Conservation (phyloP, 2,329 filamentous ascomycete genomes). For the Pyrenochaeta sp. region DNA sequence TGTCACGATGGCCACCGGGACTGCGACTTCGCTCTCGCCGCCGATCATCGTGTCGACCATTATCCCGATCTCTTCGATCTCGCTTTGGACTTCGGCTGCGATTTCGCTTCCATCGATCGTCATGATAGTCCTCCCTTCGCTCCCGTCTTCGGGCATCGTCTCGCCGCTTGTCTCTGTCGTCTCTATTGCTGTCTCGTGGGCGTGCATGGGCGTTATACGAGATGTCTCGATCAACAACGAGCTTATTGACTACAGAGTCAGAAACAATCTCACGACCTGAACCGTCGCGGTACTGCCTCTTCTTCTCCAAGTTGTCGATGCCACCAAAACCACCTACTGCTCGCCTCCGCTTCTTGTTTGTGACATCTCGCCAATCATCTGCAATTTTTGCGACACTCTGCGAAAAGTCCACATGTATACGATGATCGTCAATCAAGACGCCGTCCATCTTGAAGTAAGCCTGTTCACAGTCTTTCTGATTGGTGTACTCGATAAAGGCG, state of each 20-base stretch:
- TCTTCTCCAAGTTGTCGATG: constrained; percentile 85
- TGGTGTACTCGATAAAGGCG: constrained; percentile 95
- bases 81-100: constrained; percentile 46
- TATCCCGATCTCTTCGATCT: constrained; percentile 41
- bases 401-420: constrained; percentile 98
- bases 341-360: constrained; percentile 78
- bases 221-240: constrained; percentile 38
- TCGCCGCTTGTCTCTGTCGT: background rate
- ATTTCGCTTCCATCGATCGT: constrained; percentile 50
- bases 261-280: constrained; percentile 38
- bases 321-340: constrained; percentile 84
- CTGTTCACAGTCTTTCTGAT: constrained; percentile 90
- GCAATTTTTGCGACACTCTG: constrained; percentile 90
- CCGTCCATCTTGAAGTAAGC: constrained; percentile 99
- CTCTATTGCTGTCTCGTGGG: constrained; percentile 32
- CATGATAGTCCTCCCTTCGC: constrained; percentile 47
- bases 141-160: constrained; percentile 32
- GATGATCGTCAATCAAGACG: constrained; percentile 93
- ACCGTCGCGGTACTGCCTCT: constrained; percentile 74
- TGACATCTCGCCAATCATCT: constrained; percentile 85
- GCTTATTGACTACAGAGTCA: constrained; percentile 43
- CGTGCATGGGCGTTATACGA: constrained; percentile 16
- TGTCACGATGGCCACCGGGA: constrained; percentile 45
- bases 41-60: constrained; percentile 38
- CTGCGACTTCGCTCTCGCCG: constrained; percentile 41